phyloP scores from a whole-genome alignment of 805 yeast species.

The Sugiyamaella boreocaroliniensis region DNA sequence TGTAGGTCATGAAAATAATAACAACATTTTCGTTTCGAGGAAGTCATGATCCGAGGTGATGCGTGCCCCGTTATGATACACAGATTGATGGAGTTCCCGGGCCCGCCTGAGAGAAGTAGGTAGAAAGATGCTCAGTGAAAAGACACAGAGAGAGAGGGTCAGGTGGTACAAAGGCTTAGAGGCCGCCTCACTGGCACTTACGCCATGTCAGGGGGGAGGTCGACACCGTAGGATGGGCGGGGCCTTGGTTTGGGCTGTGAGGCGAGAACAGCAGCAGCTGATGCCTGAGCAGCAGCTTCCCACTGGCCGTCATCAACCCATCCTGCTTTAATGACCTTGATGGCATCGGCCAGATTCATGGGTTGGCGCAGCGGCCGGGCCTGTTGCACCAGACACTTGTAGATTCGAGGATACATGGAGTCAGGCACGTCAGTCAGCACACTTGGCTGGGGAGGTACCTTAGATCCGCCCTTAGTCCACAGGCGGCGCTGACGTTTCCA shows the following conservation, averaged over 20 bases:
- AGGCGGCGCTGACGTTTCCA: slow-evolving; percentile 65
- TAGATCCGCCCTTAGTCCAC: slow-evolving; percentile 45
- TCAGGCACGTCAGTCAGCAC: slow-evolving; percentile 26
- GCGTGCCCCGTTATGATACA: too few species aligned
- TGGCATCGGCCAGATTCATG: slow-evolving; percentile 65
- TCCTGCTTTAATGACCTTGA: slow-evolving; percentile 70
- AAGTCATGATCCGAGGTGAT: too few species aligned
- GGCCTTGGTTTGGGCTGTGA: slow-evolving; percentile 10
- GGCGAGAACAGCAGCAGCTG: slow-evolving; percentile 7
- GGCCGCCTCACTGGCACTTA: too few species aligned
- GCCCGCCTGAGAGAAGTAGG: too few species aligned
- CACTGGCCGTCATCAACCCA: slow-evolving; percentile 78
- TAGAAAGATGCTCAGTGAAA: too few species aligned
- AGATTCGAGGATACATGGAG: slow-evolving; percentile 40
- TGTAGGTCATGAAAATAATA: background rate
- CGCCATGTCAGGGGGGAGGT: slow-evolving; percentile 10
- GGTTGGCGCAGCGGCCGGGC: slow-evolving; percentile 61
- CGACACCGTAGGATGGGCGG: slow-evolving; percentile 5
- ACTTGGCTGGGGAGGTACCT: slow-evolving; percentile 20
- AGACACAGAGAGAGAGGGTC: too few species aligned
- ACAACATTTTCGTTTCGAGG: too few species aligned
- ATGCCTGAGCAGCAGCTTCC: slow-evolving; percentile 27
- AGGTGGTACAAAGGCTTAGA: too few species aligned
- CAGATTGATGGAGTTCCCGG: too few species aligned
- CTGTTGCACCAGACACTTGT: slow-evolving; percentile 62